Conservation (phyloP, 352 stramenopile species). For the Pythium monospermum region DNA sequence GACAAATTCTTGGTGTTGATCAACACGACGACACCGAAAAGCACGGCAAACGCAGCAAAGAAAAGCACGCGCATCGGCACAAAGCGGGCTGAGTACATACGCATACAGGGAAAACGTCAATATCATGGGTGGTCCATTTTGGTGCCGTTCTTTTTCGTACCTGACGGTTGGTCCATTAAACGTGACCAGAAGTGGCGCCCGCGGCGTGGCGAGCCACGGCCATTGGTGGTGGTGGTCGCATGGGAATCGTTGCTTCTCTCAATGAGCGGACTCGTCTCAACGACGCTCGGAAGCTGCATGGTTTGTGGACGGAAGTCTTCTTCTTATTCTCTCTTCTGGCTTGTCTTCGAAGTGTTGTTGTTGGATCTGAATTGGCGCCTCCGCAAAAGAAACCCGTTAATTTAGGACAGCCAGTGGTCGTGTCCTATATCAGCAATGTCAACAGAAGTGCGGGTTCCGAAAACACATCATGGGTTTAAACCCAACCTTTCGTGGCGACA, state of each 20-base stretch:
- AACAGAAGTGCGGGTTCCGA: neutral
- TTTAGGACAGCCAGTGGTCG: too few species aligned
- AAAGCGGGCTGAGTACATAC: constrained; percentile 12
- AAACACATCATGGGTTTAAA: neutral
- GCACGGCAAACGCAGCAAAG: constrained; percentile 39
- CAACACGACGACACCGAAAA: constrained; percentile 62
- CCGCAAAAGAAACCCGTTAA: too few species aligned
- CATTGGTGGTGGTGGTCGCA: constrained; percentile 6
- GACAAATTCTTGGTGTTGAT: constrained; percentile 65
- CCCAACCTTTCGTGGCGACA: neutral
- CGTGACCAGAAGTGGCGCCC: constrained; percentile 24
- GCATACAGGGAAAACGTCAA: neutral
- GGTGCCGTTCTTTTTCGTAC: too few species aligned
- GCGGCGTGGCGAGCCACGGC: constrained; percentile 14
- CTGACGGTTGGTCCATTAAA: constrained; percentile 13
- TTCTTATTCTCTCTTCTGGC: too few species aligned
- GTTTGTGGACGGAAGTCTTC: too few species aligned
- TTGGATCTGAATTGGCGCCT: too few species aligned
- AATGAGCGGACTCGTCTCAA: constrained; percentile 19
- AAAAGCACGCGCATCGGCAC: constrained; percentile 40
- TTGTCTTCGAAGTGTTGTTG: neutral
- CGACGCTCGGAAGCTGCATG: constrained; percentile 8
- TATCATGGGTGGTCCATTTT: too few species aligned
- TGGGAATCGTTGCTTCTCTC: constrained; percentile 14
- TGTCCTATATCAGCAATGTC: neutral